A percentile compares a stretch with the other conserved stretches of the same genome.
Conservation (phyloP, 2,329 filamentous ascomycete genomes). For the Cordyceps pruinosa region DNA sequence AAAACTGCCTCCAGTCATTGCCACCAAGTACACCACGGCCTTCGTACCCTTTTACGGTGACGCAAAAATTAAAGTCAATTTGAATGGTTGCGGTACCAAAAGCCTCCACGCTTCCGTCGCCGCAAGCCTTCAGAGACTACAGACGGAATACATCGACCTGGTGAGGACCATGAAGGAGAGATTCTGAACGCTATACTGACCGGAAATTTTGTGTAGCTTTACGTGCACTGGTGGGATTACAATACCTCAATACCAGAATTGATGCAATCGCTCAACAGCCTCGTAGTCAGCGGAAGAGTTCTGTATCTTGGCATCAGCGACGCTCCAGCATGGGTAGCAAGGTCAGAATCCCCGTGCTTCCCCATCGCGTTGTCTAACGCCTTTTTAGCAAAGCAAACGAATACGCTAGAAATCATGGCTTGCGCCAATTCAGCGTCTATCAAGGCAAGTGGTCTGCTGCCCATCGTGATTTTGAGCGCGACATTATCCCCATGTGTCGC, state of each 20-base stretch:
- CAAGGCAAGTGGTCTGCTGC: conserved; percentile 36
- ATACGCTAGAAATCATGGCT: conserved; percentile 63
- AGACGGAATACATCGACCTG: conserved; percentile 64
- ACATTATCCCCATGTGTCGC: conserved; percentile 38
- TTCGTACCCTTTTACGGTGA: conserved; percentile 34
- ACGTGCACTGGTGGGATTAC: conserved; percentile 63
- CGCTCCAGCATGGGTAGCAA: conserved; percentile 62
- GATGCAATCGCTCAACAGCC: conserved; percentile 60
- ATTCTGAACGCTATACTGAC: neutral
- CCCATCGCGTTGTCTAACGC: conserved; percentile 9
- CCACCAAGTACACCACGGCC: conserved; percentile 61
- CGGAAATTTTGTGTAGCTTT: conserved; percentile 48
- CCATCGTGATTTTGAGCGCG: conserved; percentile 33
- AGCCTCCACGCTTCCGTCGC: conserved; percentile 49
- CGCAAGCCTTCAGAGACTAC: conserved; percentile 51
- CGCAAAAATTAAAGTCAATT: conserved; percentile 43
- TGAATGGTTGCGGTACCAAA: conserved; percentile 55
- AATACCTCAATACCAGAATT: conserved; percentile 45
- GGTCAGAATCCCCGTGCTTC: conserved; percentile 19
- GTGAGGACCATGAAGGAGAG: conserved; percentile 24
- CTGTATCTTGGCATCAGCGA: conserved; percentile 60
- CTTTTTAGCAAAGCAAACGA: conserved; percentile 50
- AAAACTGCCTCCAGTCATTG: conserved; percentile 41
- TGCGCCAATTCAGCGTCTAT: conserved; percentile 57
- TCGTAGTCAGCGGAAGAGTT: conserved; percentile 56